Evolutionary conservation across 2,329 filamentous ascomycete genomes (phyloP).

Genomic region (Epichloe hybrida): DNA sequence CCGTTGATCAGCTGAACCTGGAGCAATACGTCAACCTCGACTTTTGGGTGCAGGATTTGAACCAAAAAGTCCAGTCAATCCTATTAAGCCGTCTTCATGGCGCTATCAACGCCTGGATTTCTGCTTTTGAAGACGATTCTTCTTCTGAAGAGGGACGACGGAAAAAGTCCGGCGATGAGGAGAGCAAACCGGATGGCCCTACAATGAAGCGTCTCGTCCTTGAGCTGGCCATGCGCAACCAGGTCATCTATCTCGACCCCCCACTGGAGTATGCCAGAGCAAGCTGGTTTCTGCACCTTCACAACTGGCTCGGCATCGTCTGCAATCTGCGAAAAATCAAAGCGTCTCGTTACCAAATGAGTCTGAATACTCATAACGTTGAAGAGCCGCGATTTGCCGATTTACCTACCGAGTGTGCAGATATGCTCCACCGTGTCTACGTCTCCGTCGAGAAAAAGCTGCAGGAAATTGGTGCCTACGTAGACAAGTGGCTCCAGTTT

Average conservation of each 20-base stretch:
- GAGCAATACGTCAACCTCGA: conserved; percentile 91
- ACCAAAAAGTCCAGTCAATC: conserved; percentile 68
- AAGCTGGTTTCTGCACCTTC: conserved; percentile 85
- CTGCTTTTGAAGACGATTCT: conserved; percentile 58
- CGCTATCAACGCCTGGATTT: conserved; percentile 78
- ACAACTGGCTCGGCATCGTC: conserved; percentile 84
- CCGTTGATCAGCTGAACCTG: conserved; percentile 90
- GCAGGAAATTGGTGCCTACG: conserved; percentile 65
- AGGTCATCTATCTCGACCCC: conserved; percentile 96
- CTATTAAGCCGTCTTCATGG: conserved; percentile 71
- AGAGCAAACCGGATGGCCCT: conserved; percentile 39
- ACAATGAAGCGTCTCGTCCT: conserved; percentile 64
- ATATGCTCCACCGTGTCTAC: conserved; percentile 69
- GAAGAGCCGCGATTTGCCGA: conserved; percentile 66
- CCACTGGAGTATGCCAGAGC: conserved; percentile 84
- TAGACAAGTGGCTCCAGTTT: conserved; percentile 97
- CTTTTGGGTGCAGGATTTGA: conserved; percentile 81
- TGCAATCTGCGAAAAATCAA: conserved; percentile 92
- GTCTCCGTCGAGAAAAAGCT: conserved; percentile 72
- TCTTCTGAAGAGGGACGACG: conserved; percentile 38
- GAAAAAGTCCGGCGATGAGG: conserved; percentile 34
- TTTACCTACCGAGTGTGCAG: conserved; percentile 70
- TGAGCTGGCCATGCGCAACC: conserved; percentile 94
- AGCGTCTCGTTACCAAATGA: conserved; percentile 89
- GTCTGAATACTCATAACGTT: conserved; percentile 51